These are phyloP conservation scores for Hypoxylon sp. DNA, from an alignment of 2,329 filamentous ascomycete genomes.

Conservation along the genomic window DNA sequence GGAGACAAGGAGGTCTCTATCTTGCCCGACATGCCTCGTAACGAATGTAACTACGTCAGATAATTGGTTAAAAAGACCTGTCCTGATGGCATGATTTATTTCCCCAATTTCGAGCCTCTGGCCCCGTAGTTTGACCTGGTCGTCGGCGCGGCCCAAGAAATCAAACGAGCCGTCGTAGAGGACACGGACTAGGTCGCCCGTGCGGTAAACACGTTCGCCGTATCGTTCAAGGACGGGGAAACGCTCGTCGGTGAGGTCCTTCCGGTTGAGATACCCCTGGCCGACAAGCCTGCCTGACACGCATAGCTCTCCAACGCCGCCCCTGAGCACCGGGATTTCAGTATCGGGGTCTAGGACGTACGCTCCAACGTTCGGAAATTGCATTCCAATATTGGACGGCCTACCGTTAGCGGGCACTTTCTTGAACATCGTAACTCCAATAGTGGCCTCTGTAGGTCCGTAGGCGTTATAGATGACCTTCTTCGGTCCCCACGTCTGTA, in stretches of 20 bases:
- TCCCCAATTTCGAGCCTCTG: conserved; percentile 92
- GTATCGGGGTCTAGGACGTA: conserved; percentile 82
- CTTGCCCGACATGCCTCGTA: conserved; percentile 75
- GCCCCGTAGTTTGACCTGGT: conserved; percentile 92
- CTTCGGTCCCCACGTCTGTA: conserved; percentile 86
- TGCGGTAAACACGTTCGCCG: conserved; percentile 81
- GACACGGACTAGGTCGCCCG: conserved; percentile 88
- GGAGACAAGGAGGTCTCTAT: conserved; percentile 86
- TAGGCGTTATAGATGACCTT: conserved; percentile 93
- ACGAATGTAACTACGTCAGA: conserved; percentile 84
- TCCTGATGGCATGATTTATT: conserved; percentile 86
- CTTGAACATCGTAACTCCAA: conserved; percentile 92
- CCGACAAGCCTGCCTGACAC: conserved; percentile 90
- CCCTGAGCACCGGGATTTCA: conserved; percentile 79
- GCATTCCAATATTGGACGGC: conserved; percentile 87
- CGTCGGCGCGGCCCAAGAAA: conserved; percentile 89
- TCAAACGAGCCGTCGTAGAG: conserved; percentile 86
- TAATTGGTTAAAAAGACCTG: conserved; percentile 66
- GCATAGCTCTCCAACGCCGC: conserved; percentile 89
- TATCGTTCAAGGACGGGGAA: conserved; percentile 77
- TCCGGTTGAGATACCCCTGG: conserved; percentile 87
- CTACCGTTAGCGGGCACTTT: conserved; percentile 83
- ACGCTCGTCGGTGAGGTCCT: conserved; percentile 80
- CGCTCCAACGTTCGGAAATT: conserved; percentile 89
- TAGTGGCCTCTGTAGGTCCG: conserved; percentile 92